A percentile compares a stretch with the other conserved stretches of the same genome.
phyloP scores from a whole-genome alignment of 1,139 yeast species.

The Saccharomyces hybrid region DNA sequence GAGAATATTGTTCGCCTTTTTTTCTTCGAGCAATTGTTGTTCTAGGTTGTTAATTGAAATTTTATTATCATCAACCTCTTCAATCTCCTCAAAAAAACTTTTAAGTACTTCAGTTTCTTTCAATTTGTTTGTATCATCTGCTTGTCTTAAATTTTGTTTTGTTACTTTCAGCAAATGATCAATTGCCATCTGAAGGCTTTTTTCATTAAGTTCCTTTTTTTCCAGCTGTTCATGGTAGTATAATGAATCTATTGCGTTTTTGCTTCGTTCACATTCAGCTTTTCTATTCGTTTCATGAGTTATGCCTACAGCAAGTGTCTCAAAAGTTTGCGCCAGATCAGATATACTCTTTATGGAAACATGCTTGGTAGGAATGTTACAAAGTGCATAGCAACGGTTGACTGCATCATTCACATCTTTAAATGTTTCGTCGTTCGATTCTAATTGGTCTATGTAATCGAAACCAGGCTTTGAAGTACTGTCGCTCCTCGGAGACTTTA shows the following conservation, averaged over 20 bases:
- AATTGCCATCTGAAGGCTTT: background rate
- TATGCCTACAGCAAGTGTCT: background rate
- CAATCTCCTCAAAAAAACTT: background rate
- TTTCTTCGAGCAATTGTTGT: background rate
- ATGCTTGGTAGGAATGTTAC: background rate
- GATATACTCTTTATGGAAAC: background rate
- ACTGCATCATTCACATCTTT: background rate
- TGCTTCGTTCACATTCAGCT: background rate
- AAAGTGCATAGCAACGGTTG: conserved; percentile 1
- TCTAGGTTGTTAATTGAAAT: background rate
- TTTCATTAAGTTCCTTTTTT: background rate
- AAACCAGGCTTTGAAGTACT: background rate
- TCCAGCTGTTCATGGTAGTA: background rate
- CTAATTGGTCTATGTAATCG: background rate
- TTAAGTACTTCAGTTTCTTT: background rate
- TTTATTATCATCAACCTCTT: background rate
- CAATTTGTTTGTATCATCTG: background rate
- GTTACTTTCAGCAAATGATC: background rate
- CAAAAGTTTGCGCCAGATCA: background rate
- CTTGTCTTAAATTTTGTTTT: background rate
- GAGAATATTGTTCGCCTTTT: background rate
- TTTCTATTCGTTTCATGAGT: background rate
- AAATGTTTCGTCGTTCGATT: background rate
- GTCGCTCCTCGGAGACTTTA: background rate
- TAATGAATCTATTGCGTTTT: background rate